A percentile compares a stretch with the other conserved stretches of the same genome.
Conservation (phyloP, 192 early-diverging fungal genomes). For the Backusella tuberculispora region DNA sequence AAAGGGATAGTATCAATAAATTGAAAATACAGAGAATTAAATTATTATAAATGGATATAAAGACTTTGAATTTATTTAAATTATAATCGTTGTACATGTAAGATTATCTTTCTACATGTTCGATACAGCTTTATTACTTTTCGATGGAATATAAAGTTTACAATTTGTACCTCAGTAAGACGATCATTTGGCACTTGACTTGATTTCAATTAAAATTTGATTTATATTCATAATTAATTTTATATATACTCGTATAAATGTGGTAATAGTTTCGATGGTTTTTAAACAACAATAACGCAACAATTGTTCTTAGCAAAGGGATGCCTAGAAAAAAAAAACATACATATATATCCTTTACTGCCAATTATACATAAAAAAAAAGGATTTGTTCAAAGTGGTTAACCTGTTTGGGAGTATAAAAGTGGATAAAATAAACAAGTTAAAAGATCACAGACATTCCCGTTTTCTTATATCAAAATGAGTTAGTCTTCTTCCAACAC, state of each 20-base stretch:
- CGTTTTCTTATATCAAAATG: neutral
- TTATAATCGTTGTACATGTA: no score
- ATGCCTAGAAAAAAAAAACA: no score
- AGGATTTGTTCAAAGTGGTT: no score
- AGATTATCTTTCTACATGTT: neutral
- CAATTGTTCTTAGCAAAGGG: no score
- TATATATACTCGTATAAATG: no score
- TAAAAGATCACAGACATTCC: neutral
- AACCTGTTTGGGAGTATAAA: neutral
- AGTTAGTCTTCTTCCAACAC: constrained; percentile 8
- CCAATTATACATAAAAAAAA: no score
- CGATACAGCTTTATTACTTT: neutral
- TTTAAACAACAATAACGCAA: neutral
- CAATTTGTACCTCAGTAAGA: neutral
- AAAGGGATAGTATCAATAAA: no score
- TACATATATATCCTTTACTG: no score
- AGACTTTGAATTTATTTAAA: no score
- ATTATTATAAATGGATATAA: no score
- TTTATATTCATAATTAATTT: neutral
- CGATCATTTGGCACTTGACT: neutral
- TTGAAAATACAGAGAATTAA: no score
- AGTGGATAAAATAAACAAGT: constrained; percentile 1
- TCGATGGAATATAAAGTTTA: neutral
- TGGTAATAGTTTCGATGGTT: no score
- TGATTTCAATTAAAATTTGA: neutral